Evolutionary conservation across 768 basidiomycete genomes (phyloP).

Genomic region (Amyloporia xantha): DNA sequence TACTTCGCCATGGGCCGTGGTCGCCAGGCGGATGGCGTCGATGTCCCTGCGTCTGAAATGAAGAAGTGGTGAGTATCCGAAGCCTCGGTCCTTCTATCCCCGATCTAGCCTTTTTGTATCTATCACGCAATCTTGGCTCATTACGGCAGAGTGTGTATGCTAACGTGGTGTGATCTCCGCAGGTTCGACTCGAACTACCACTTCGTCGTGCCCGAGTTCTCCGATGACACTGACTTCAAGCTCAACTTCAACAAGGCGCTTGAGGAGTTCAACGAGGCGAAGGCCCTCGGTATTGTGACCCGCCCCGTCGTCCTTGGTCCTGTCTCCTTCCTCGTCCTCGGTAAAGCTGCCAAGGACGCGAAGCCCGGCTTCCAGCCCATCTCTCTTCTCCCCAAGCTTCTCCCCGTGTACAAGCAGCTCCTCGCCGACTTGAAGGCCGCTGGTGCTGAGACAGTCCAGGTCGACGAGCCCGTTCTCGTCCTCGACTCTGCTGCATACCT

Average conservation of each 20-base stretch:
- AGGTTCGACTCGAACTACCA: conserved; percentile 99
- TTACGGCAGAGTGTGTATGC: not conserved
- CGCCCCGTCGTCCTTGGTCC: conserved; percentile 97
- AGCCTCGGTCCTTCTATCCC: not conserved
- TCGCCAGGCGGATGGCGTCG: conserved; percentile 88
- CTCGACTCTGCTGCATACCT: conserved; percentile 75
- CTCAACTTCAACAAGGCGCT: conserved; percentile 93
- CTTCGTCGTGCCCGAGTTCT: conserved; percentile 96
- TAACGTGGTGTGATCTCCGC: conserved; percentile 1
- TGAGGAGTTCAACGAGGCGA: conserved; percentile 91
- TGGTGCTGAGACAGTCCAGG: conserved; percentile 91
- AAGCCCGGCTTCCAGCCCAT: conserved; percentile 83
- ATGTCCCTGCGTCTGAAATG: conserved; percentile 98
- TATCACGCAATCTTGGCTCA: conserved; percentile 2
- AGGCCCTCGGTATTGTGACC: conserved; percentile 80
- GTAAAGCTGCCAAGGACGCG: conserved; percentile 85
- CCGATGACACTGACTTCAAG: conserved; percentile 87
- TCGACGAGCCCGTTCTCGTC: conserved; percentile 95
- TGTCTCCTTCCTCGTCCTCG: conserved; percentile 89
- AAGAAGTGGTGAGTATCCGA: conserved; percentile 83
- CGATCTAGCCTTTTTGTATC: not conserved
- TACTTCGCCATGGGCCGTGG: conserved; percentile 99
- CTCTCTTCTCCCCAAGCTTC: conserved; percentile 79
- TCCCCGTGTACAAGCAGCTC: conserved; percentile 89
- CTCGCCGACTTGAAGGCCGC: conserved; percentile 86